Conservation (phyloP, 345 rosid species). For the Eucalyptus paniculata region DNA sequence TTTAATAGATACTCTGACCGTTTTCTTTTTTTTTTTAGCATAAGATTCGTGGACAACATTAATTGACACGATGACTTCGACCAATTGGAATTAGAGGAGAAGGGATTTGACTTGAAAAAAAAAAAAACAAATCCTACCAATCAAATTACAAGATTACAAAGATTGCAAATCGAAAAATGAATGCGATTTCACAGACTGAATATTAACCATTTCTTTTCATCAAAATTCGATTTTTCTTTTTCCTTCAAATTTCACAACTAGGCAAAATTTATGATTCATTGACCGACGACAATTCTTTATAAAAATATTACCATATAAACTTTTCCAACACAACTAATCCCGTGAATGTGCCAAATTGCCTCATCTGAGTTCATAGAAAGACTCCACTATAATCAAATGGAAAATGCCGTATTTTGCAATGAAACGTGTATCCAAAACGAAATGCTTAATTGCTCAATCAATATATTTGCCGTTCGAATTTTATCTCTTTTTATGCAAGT, state of each 20-base stretch:
- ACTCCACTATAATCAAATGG: background rate
- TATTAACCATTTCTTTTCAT: background rate
- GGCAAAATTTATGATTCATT: too few relatives aligned
- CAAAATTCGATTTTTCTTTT: background rate
- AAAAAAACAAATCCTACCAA: background rate
- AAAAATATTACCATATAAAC: background rate
- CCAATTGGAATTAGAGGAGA: background rate
- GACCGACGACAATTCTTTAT: accelerated
- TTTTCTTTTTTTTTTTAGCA: background rate
- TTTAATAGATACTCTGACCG: background rate
- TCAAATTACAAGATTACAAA: background rate
- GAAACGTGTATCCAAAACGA: background rate
- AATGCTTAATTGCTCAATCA: background rate
- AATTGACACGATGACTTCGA: too few relatives aligned
- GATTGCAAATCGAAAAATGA: background rate
- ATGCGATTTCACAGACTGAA: accelerated
- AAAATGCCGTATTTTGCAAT: background rate
- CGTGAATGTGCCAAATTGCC: background rate
- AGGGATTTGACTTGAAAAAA: background rate
- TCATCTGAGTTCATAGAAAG: background rate
- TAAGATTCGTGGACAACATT: background rate
- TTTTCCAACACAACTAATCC: background rate
- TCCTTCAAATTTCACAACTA: accelerated
- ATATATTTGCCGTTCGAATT: background rate
- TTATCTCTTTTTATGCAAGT: background rate